phyloP scores from a whole-genome alignment of 192 early-diverging fungal genomes.

The Coemansia asiatica region DNA sequence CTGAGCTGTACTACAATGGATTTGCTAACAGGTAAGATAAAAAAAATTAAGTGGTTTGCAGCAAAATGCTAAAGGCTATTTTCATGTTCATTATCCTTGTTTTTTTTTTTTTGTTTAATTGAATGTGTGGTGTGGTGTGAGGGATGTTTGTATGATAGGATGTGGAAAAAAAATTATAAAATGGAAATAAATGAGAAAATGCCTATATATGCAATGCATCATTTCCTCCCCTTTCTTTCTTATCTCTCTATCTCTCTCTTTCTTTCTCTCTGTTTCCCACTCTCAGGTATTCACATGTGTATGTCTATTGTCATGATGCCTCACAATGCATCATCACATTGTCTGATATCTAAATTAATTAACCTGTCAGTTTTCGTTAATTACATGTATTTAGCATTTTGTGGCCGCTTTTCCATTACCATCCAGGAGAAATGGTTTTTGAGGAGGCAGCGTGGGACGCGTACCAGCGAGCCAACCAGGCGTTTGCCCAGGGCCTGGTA shows the following conservation, averaged over 20 bases:
- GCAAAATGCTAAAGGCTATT: too few species aligned
- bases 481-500: conserved; percentile 91
- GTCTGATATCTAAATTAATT: too few species aligned
- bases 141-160: too few species aligned
- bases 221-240: not conserved
- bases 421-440: conserved; percentile 97
- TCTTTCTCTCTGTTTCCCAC: not conserved
- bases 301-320: too few species aligned
- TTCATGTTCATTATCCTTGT: too few species aligned
- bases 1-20: conserved; percentile 96
- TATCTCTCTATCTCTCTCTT: not conserved
- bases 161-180: too few species aligned
- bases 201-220: not conserved
- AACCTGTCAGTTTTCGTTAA: too few species aligned
- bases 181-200: too few species aligned
- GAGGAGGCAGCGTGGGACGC: conserved; percentile 93
- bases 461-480: conserved; percentile 86
- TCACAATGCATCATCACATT: too few species aligned
- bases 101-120: not conserved
- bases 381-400: too few species aligned
- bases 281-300: too few species aligned
- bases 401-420: conserved; percentile 99
- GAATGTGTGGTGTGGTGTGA: not conserved
- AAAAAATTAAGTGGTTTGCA: not conserved
- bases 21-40: conserved; percentile 84